Evolutionary conservation across 2,329 filamentous ascomycete genomes (phyloP), one percentile per base, ranked within the genome.

Genomic region (Pseudocercospora cruenta): DNA sequence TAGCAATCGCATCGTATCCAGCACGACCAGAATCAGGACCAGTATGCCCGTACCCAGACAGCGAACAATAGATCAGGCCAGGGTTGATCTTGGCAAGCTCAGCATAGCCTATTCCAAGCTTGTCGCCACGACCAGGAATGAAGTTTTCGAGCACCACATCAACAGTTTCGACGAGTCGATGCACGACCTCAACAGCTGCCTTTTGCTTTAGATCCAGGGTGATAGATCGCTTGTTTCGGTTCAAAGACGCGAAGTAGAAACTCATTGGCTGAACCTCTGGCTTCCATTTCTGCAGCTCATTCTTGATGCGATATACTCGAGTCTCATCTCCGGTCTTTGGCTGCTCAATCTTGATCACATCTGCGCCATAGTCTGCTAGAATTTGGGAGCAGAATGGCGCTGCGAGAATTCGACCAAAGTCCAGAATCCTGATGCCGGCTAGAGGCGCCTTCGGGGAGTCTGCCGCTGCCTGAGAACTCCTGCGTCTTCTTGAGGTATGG

Each of bases 71-170:
- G 36, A 82, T 80, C 10, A 82, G 70, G 1, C 69, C 63, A 1
- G 77, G 74, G 55, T 81, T 81, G 14, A 73, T 51, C n/a, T 71
- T 66, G 2, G 68, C 72, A 21, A 82, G 64, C 5, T 49, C 63
- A 2, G 78, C 73, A 49, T 80, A 81, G 2, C 78, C 78, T 6
- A 82, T 69, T 0, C 78, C 77, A 2, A 80, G 68, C 33, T 76
- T 67, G 4, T 80, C 77, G 60, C 78, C 72, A 39, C 77, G 79
- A 3, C 80, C 79, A 4, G 79, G 79, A 21, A 80, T 70, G 59
- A 80, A 81, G 55, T 82, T 81, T 45, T 81, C 80, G 4, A 81
- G 71, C 1, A 80, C 68, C 2, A 81, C 74, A 62, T 81, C 80
- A 10, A 74, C 70, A 0, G 68, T 64, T 61, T 75, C 74, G 0